These are phyloP conservation scores for Saccharata proteae DNA, from an alignment of 2,329 filamentous ascomycete genomes.

Conservation along the genomic window DNA sequence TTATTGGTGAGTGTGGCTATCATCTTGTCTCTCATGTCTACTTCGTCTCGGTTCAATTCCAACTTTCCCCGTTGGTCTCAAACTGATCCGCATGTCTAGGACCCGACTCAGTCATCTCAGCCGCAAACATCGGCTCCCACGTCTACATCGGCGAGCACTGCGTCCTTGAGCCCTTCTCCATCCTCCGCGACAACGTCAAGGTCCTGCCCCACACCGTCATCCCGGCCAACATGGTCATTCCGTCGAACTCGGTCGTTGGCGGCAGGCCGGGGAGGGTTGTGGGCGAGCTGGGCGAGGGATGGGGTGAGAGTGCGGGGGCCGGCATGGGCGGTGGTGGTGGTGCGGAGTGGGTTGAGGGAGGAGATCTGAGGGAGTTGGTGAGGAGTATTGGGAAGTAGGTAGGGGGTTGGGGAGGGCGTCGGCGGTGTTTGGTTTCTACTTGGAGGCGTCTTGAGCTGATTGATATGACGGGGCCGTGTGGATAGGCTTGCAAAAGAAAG, in stretches of 20 bases:
- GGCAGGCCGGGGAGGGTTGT: slow-evolving; percentile 34
- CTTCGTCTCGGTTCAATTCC: neutral
- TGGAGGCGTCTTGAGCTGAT: too few relatives aligned
- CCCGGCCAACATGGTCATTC: slow-evolving; percentile 79
- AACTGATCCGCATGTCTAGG: slow-evolving; percentile 15
- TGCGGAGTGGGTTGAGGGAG: slow-evolving; percentile 37
- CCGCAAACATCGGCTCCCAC: slow-evolving; percentile 71
- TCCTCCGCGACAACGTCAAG: slow-evolving; percentile 87
- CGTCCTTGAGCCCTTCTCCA: slow-evolving; percentile 73
- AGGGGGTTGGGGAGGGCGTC: too few relatives aligned
- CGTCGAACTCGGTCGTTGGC: slow-evolving; percentile 84
- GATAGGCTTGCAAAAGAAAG: too few relatives aligned
- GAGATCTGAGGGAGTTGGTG: slow-evolving; percentile 36
- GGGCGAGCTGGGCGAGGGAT: slow-evolving; percentile 40
- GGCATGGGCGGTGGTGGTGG: slow-evolving; percentile 13
- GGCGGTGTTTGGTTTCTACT: too few relatives aligned
- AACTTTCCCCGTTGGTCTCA: neutral
- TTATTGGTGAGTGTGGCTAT: slow-evolving; percentile 58
- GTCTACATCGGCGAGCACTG: slow-evolving; percentile 72
- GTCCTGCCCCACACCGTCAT: slow-evolving; percentile 77
- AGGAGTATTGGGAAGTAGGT: slow-evolving; percentile 32
- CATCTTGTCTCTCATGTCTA: neutral
- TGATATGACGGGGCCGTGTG: too few relatives aligned
- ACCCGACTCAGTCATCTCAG: slow-evolving; percentile 58
- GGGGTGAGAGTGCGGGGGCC: slow-evolving; percentile 29